Percentiles rank a stretch among this genome's conserved stretches.
phyloP scores from a whole-genome alignment of 192 early-diverging fungal genomes.

The Coemansia pectinata region DNA sequence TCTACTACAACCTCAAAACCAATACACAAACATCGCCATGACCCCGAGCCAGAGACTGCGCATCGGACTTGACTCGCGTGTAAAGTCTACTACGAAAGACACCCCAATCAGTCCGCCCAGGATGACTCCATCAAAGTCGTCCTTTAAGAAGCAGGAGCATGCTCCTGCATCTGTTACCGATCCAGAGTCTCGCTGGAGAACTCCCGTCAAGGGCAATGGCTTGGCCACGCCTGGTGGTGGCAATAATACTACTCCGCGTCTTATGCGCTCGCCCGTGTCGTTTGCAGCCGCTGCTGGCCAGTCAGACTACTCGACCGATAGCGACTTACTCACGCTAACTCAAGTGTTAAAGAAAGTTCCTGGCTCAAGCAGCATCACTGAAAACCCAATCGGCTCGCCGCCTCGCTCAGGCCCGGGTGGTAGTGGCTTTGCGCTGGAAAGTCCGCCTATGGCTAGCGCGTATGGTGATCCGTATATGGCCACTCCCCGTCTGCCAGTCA shows the following conservation, averaged over 20 bases:
- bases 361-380: conserved; percentile 23
- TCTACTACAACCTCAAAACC: conserved; percentile 39
- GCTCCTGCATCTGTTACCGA: conserved; percentile 24
- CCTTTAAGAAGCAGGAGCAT: not conserved
- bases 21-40: conserved; percentile 37
- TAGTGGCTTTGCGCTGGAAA: conserved; percentile 5
- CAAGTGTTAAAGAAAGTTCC: conserved; percentile 39
- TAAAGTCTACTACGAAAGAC: conserved; percentile 7
- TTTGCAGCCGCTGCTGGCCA: not conserved
- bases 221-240: not conserved
- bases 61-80: conserved; percentile 36
- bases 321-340: conserved; percentile 30
- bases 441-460: not conserved
- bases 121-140: conserved; percentile 38
- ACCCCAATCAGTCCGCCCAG: conserved; percentile 22
- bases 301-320: conserved; percentile 20
- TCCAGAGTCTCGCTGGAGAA: conserved; percentile 31
- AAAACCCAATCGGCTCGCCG: conserved; percentile 22
- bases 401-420: conserved; percentile 11
- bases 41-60: conserved; percentile 41
- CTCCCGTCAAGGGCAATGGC: conserved; percentile 16
- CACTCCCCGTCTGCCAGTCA: conserved; percentile 39
- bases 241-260: conserved; percentile 12
- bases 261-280: conserved; percentile 37
- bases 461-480: conserved; percentile 9